A percentile compares a stretch with the other conserved stretches of the same genome.
Conservation (phyloP, 768 basidiomycete genomes). For the Suillus hirtellus region DNA sequence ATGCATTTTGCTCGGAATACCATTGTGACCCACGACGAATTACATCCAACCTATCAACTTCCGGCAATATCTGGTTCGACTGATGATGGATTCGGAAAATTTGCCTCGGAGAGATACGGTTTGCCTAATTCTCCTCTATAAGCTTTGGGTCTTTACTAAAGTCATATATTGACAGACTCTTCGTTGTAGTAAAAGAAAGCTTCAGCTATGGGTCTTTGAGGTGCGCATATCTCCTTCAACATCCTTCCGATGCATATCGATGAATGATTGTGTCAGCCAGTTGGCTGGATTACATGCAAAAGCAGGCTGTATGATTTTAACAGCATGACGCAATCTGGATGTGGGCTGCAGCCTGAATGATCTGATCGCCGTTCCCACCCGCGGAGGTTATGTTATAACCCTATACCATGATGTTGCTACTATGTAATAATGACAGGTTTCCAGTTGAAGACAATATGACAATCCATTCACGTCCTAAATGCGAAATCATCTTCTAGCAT, state of each 20-base stretch:
- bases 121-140: not conserved
- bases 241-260: not conserved
- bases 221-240: not conserved
- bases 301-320: not conserved
- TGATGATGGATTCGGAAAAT: constrained; percentile 5
- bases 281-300: not conserved
- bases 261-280: not conserved
- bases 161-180: not conserved
- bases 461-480: not conserved
- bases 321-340: not conserved
- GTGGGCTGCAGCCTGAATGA: not conserved
- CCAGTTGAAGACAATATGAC: not conserved
- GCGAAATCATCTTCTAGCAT: not conserved
- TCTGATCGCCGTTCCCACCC: not conserved
- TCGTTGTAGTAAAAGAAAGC: not conserved
- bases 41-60: not conserved
- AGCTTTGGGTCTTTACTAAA: not conserved
- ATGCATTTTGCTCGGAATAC: constrained; percentile 12
- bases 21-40: not conserved
- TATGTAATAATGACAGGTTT: not conserved
- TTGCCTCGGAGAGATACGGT: constrained; percentile 5
- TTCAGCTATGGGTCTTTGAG: not conserved
- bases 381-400: not conserved
- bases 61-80: not conserved
- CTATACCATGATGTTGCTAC: not conserved